Percentiles rank a stretch among this genome's conserved stretches.
Evolutionary conservation across 495 filamentous ascomycete species (phyloP).

Genomic region (Hamigera avellanea): DNA sequence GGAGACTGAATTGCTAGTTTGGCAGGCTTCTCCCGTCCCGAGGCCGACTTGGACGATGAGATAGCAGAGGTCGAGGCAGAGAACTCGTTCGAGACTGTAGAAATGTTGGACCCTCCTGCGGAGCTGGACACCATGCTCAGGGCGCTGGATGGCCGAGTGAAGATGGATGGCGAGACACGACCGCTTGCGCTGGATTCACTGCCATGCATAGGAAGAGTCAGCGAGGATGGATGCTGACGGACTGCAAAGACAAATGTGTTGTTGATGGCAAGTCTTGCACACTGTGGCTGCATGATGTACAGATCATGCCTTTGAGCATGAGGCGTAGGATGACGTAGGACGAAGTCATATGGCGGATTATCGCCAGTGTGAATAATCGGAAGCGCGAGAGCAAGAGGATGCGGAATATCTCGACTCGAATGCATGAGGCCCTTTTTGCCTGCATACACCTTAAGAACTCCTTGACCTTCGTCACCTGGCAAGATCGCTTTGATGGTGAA

Average conservation of each 20-base stretch:
- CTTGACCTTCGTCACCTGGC: constrained; percentile 81
- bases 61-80: constrained; percentile 36
- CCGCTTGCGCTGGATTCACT: constrained; percentile 30
- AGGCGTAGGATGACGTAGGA: constrained; percentile 87
- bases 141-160: constrained; percentile 63
- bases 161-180: constrained; percentile 53
- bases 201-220: constrained; percentile 35
- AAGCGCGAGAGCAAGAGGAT: constrained; percentile 81
- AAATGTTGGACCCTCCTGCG: constrained; percentile 26
- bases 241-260: constrained; percentile 97
- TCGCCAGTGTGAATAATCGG: constrained; percentile 83
- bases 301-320: constrained; percentile 94
- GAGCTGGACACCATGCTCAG: constrained; percentile 62
- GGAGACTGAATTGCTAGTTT: constrained; percentile 94
- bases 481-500: constrained; percentile 88
- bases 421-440: constrained; percentile 93
- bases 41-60: constrained; percentile 41
- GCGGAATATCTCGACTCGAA: constrained; percentile 85
- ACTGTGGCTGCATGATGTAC: constrained; percentile 93
- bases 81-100: constrained; percentile 31
- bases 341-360: constrained; percentile 88
- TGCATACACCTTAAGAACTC: constrained; percentile 84
- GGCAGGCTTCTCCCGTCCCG: constrained; percentile 66
- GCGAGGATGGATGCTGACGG: constrained; percentile 76
- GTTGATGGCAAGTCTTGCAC: constrained; percentile 71